Evolutionary conservation across 495 filamentous ascomycete species (phyloP), one percentile per base, ranked within the genome.

Genomic region (Sphaerosporella brunnea): DNA sequence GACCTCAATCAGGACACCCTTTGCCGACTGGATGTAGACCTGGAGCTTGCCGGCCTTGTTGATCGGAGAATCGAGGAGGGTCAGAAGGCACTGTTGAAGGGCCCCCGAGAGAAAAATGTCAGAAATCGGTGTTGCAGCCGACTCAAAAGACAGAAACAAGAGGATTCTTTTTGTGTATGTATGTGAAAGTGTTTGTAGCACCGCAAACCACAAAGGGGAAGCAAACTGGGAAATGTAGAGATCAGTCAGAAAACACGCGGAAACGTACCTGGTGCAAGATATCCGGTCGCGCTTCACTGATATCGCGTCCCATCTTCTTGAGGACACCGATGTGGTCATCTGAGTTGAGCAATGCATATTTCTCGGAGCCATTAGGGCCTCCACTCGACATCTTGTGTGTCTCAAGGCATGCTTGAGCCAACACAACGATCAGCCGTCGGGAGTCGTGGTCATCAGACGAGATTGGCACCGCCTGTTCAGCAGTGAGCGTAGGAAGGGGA

Each of bases 301-400:
- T 97, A 58, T 97, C 90, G 41, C 90, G 70, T 66, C 92, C 92
- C 88, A 94, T 95, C 73, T 95, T 97, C 60, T 92, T 80, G 84
- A 96, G 90, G 51, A 95, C 79, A 42, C 90, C 92, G 51, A 97
- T 97, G 62, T 97, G 90, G 66, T 97, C 90, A 56, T 97, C 90
- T 62, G 87, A 94, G 71, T 97, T 97, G 53, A 97, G 73, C 35
- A 97, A 69, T 38, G 84, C 84, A 66, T 90, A 96, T 61, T 95
- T 95, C 55, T 96, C 90, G 54, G 93, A 86, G 47, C 80, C 77
- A 51, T 69, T 69, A 19, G 64, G 44, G 20, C 79, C 75, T 46
- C 74, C 74, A 39, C 80, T 76, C 28, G 79, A 78, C 2, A 87
- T 82, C 60, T 85, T 87, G 71, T 93, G 94, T 5, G 90, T 96